These are phyloP conservation scores for Pseudogymnoascus sp. DNA, from an alignment of 2,329 filamentous ascomycete genomes.

Conservation along the genomic window DNA sequence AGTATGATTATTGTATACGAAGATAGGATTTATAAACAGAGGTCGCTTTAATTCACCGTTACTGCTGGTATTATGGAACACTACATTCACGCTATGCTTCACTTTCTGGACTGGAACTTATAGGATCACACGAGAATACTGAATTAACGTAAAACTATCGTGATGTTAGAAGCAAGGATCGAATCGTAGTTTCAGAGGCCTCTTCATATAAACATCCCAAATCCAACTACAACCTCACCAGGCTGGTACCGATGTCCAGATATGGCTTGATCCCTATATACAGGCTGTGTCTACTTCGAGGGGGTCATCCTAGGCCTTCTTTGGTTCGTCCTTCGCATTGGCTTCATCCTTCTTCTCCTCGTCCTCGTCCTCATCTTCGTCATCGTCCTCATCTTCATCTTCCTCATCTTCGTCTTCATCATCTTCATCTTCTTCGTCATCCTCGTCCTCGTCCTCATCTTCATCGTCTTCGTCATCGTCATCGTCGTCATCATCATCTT, in stretches of 20 bases:
- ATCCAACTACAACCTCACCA: slow-evolving; percentile 1
- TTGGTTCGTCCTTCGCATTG: slow-evolving; percentile 32
- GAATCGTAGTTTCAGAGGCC: neutral
- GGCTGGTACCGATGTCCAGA: neutral
- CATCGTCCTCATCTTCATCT: neutral
- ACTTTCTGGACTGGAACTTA: neutral
- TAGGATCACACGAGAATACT: neutral
- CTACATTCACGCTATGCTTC: neutral
- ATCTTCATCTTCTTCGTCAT: neutral
- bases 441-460: neutral
- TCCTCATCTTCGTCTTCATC: neutral
- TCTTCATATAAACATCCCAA: neutral
- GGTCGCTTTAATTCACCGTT: neutral
- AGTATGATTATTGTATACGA: neutral
- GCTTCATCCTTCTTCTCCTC: slow-evolving; percentile 29
- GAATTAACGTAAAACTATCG: neutral
- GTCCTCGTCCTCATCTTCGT: neutral
- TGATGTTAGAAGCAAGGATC: neutral
- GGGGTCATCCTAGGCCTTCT: slow-evolving; percentile 29
- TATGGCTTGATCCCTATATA: slow-evolving; percentile 5
- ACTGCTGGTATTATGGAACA: neutral
- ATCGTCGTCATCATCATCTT: slow-evolving; percentile 22
- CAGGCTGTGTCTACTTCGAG: slow-evolving; percentile 21
- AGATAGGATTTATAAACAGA: neutral
- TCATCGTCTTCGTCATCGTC: neutral